These are phyloP conservation scores for Paramecium sexaurelia DNA, from an alignment of 73 alveolate species.

Conservation along the genomic window DNA sequence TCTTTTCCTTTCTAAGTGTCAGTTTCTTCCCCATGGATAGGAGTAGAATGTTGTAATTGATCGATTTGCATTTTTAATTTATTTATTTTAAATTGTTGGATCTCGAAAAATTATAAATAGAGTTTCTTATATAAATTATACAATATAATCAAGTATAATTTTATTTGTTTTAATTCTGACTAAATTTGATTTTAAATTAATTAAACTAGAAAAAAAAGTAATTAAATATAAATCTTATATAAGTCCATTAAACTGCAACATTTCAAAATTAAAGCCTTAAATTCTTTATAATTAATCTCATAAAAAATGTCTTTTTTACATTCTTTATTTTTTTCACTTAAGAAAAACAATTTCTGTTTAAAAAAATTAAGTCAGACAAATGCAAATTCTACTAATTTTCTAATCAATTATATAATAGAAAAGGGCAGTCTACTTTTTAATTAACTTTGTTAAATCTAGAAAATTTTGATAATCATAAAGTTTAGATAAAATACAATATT, in stretches of 20 bases:
- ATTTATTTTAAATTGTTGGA: not conserved
- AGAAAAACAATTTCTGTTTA: no score
- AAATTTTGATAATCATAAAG: no score
- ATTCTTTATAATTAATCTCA: not conserved
- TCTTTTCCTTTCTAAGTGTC: not conserved
- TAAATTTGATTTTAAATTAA: not conserved
- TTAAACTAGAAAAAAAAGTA: not conserved
- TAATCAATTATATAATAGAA: no score
- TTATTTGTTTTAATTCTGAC: not conserved
- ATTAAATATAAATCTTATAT: not conserved
- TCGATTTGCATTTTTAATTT: slow-evolving; percentile 11
- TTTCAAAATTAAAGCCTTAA: no score
- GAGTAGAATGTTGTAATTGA: not conserved
- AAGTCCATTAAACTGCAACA: not conserved
- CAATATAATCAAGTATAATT: not conserved
- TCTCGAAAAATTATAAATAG: not conserved
- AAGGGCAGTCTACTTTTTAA: no score
- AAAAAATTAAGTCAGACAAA: no score
- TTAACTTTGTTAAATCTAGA: no score
- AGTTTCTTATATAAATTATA: not conserved
- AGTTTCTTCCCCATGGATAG: not conserved
- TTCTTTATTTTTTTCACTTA: no score
- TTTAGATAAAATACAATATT: no score
- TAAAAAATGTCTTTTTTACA: no score
- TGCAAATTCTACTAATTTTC: no score